Conservation (phyloP, 1,139 yeast genomes). For the Arxiozyma bovina region DNA sequence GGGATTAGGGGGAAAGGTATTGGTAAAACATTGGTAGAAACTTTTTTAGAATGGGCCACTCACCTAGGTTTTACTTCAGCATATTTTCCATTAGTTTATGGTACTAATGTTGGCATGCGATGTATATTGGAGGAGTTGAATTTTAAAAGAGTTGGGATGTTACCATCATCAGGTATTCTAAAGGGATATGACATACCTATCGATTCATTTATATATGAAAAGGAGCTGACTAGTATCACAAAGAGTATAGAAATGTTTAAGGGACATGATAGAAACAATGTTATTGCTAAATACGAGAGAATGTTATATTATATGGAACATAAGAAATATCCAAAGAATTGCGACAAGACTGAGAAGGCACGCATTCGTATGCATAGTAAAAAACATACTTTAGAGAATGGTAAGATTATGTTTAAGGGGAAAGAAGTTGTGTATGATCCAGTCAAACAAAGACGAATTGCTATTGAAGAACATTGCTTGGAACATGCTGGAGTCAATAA, state of each 20-base stretch:
- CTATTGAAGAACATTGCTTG: constrained; percentile 57
- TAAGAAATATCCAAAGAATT: constrained; percentile 76
- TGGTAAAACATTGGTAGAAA: constrained; percentile 75
- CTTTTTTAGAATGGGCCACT: constrained; percentile 87
- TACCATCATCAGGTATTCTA: constrained; percentile 77
- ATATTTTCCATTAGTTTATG: constrained; percentile 79
- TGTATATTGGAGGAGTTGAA: constrained; percentile 71
- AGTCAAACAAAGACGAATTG: constrained; percentile 62
- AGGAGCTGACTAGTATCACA: constrained; percentile 35
- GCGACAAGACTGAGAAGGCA: constrained; percentile 77
- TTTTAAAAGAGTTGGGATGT: constrained; percentile 67
- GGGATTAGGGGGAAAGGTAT: constrained; percentile 91
- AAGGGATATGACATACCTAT: constrained; percentile 78
- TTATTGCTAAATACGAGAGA: constrained; percentile 49
- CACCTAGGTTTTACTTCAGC: constrained; percentile 76
- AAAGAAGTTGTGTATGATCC: constrained; percentile 77
- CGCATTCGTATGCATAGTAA: constrained; percentile 75
- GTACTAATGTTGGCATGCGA: constrained; percentile 75
- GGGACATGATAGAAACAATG: constrained; percentile 24
- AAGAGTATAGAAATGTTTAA: constrained; percentile 26
- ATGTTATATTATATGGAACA: constrained; percentile 72
- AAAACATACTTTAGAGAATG: constrained; percentile 62
- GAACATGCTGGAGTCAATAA: constrained; percentile 88
- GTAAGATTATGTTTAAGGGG: constrained; percentile 67
- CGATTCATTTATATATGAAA: constrained; percentile 71